Evolutionary conservation across 108 stramenopile species (phyloP).

Genomic region (Licmophora abbreviata): DNA sequence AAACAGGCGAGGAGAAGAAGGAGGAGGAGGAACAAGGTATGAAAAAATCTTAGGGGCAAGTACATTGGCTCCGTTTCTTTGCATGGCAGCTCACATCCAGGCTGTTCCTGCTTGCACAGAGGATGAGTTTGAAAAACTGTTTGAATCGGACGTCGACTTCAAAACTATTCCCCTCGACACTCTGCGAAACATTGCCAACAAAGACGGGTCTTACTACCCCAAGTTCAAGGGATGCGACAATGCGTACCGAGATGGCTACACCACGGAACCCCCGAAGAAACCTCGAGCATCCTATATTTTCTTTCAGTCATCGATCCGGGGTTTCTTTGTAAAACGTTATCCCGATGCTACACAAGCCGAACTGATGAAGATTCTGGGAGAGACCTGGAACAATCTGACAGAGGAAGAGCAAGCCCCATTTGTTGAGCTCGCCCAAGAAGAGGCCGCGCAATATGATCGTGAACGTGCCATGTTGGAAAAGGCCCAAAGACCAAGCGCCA

Average conservation of each 20-base stretch:
- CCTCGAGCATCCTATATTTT: slow-evolving; percentile 79
- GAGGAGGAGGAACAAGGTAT: slow-evolving; percentile 13
- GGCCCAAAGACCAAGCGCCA: slow-evolving; percentile 72
- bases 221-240: slow-evolving; percentile 67
- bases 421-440: slow-evolving; percentile 65
- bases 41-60: slow-evolving; percentile 2
- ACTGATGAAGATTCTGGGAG: slow-evolving; percentile 70
- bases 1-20: slow-evolving; percentile 14
- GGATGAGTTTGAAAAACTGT: too few species aligned
- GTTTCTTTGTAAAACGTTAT: slow-evolving; percentile 55
- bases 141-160: slow-evolving; percentile 56
- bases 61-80: too few species aligned
- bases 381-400: slow-evolving; percentile 57
- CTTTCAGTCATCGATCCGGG: slow-evolving; percentile 68
- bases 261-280: slow-evolving; percentile 82
- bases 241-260: slow-evolving; percentile 81
- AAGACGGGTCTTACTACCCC: slow-evolving; percentile 70
- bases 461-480: slow-evolving; percentile 63
- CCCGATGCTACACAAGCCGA: slow-evolving; percentile 50
- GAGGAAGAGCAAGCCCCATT: slow-evolving; percentile 70
- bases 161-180: slow-evolving; percentile 43
- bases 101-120: too few species aligned
- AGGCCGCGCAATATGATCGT: slow-evolving; percentile 56
- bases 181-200: slow-evolving; percentile 37
- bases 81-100: too few species aligned